Evolutionary conservation across 83 land plant species (phyloP).

Genomic region (Picea engelmannii): DNA sequence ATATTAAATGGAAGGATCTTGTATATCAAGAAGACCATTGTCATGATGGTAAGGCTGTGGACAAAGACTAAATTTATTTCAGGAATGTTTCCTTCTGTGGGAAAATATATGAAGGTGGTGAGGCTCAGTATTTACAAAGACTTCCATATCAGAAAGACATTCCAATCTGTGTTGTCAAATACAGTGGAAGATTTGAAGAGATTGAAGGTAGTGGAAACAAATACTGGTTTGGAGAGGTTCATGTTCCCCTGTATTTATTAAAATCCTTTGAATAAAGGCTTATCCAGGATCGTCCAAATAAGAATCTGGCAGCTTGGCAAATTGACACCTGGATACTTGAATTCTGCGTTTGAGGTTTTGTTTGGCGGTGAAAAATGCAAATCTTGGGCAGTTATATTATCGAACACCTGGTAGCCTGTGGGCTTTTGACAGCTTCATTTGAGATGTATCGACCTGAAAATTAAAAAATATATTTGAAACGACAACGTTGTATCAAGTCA

Average conservation of each 20-base stretch:
- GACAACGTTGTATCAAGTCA: too few relatives aligned
- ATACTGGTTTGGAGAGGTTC: conserved; percentile 56
- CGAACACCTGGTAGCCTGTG: too few relatives aligned
- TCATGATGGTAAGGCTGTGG: background rate
- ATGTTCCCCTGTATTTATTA: conserved; percentile 53
- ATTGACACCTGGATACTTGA: too few relatives aligned
- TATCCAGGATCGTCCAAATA: conserved; percentile 26
- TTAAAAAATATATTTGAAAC: too few relatives aligned
- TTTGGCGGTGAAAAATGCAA: too few relatives aligned
- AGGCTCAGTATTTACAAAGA: conserved; percentile 39
- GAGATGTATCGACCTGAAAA: too few relatives aligned
- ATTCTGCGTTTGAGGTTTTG: too few relatives aligned
- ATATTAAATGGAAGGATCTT: conserved; percentile 57
- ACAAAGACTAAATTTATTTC: conserved; percentile 10
- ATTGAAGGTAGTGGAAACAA: conserved; percentile 30
- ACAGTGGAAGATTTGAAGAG: conserved; percentile 41
- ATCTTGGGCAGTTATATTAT: too few relatives aligned
- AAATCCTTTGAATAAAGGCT: conserved; percentile 53
- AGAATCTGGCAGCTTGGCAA: background rate
- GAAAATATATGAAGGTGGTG: conserved; percentile 35
- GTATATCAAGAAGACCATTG: conserved; percentile 15
- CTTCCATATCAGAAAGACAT: conserved; percentile 53
- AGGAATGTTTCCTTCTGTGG: conserved; percentile 43
- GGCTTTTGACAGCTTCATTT: too few relatives aligned
- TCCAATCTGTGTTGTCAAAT: conserved; percentile 38